phyloP scores from a whole-genome alignment of 345 rosid species.

The Salix koriyanagi region DNA sequence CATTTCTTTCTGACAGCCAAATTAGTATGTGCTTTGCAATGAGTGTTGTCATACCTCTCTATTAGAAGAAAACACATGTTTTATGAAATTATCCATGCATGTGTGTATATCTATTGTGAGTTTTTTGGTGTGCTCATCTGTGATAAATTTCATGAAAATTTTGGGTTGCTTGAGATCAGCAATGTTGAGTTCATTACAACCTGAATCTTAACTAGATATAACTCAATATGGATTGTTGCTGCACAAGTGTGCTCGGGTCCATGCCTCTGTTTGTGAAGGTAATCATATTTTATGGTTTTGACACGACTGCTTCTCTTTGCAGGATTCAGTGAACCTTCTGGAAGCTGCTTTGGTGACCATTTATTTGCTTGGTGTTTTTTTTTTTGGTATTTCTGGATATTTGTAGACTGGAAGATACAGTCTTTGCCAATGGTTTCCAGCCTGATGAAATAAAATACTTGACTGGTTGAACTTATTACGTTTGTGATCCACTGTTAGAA shows the following conservation, averaged over 20 bases:
- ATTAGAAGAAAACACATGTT: background rate
- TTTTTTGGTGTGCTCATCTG: background rate
- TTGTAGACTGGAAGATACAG: conserved; percentile 19
- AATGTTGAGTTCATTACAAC: background rate
- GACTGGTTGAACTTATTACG: conserved; percentile 1
- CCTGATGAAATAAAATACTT: conserved; percentile 24
- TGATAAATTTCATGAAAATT: background rate
- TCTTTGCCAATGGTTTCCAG: conserved; percentile 3
- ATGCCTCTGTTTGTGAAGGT: background rate
- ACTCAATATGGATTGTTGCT: background rate
- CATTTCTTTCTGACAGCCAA: background rate
- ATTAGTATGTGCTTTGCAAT: background rate
- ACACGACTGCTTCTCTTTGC: conserved; percentile 1
- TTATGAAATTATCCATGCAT: background rate
- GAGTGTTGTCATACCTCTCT: background rate
- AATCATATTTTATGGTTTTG: background rate
- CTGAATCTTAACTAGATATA: background rate
- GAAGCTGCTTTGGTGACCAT: conserved; percentile 9
- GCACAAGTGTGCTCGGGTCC: too few species aligned
- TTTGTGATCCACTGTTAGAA: background rate
- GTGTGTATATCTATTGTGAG: background rate
- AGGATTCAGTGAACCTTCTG: conserved; percentile 18
- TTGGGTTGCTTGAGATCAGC: background rate
- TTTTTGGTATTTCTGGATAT: conserved; percentile 15
- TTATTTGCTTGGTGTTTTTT: conserved; percentile 11